phyloP scores from a whole-genome alignment of 495 filamentous ascomycete species.

The Penicilliopsis zonata region DNA sequence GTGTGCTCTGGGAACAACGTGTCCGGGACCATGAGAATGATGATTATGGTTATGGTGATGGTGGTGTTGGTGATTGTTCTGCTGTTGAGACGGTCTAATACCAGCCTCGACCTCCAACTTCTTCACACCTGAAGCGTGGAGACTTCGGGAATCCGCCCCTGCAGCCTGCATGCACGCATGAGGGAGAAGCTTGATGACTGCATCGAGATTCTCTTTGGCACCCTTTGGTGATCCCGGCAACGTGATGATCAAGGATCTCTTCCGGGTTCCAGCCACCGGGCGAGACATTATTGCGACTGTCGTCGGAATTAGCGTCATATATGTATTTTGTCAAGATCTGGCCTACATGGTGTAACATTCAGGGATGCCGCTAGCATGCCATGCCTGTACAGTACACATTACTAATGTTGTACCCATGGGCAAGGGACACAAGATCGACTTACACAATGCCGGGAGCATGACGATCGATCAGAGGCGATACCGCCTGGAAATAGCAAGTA shows the following conservation, averaged over 20 bases:
- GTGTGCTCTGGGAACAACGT: constrained; percentile 57
- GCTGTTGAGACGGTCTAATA: constrained; percentile 25
- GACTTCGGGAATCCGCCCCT: constrained; percentile 63
- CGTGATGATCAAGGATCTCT: constrained; percentile 76
- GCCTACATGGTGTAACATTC: constrained; percentile 76
- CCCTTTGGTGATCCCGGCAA: constrained; percentile 93
- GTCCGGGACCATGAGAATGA: constrained; percentile 51
- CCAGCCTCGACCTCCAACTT: constrained; percentile 81
- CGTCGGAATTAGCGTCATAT: no score
- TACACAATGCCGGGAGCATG: constrained; percentile 81
- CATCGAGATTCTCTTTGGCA: constrained; percentile 89
- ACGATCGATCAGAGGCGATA: constrained; percentile 70
- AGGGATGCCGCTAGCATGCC: constrained; percentile 85
- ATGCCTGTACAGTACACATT: constrained; percentile 45
- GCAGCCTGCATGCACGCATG: constrained; percentile 89
- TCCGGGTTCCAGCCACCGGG: constrained; percentile 80
- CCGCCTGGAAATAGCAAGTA: constrained; percentile 53
- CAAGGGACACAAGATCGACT: constrained; percentile 16
- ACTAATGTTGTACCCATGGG: constrained; percentile 3
- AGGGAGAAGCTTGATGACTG: constrained; percentile 78
- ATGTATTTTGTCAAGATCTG: constrained; percentile 5
- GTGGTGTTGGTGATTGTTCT: constrained; percentile 22
- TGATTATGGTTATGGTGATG: constrained; percentile 42
- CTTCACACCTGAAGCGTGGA: constrained; percentile 72
- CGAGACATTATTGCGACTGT: constrained; percentile 97